Percentiles rank a stretch among this genome's conserved stretches.
Evolutionary conservation across 2,329 filamentous ascomycete genomes (phyloP).

Genomic region (Verticillium dahliae): DNA sequence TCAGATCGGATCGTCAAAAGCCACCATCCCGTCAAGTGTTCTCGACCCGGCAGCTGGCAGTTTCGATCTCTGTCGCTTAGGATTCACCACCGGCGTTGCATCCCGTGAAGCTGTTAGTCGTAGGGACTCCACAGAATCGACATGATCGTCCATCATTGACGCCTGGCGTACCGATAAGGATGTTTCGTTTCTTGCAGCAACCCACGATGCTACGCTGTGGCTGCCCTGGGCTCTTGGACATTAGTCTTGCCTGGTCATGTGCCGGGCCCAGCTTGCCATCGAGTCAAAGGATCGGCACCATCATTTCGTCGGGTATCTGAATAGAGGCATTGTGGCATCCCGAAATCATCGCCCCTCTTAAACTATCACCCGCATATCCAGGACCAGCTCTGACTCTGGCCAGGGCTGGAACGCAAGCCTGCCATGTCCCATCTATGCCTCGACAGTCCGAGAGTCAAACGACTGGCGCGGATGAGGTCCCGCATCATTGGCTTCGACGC

Average conservation of each 20-base stretch:
- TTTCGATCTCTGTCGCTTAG: neutral
- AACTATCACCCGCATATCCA: neutral
- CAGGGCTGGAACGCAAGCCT: neutral
- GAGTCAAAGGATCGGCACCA: constrained; percentile 10
- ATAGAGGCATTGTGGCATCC: neutral
- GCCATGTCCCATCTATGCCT: neutral
- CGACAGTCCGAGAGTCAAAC: neutral
- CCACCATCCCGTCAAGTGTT: neutral
- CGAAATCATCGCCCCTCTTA: neutral
- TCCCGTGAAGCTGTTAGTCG: neutral
- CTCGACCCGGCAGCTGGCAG: neutral
- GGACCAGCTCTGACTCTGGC: neutral
- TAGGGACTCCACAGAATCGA: neutral
- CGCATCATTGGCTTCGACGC: neutral
- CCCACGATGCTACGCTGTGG: constrained; percentile 8
- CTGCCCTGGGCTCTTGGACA: constrained; percentile 3
- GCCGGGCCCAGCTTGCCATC: constrained; percentile 8
- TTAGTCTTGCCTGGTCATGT: constrained; percentile 4
- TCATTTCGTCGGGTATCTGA: constrained; percentile 14
- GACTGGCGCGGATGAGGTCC: neutral
- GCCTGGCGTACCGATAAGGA: neutral
- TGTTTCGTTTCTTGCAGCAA: constrained; percentile 2
- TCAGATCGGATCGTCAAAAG: neutral
- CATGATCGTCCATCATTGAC: neutral
- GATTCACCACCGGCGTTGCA: neutral